Evolutionary conservation across 768 basidiomycete genomes (phyloP).

Genomic region (Mycena crocata): DNA sequence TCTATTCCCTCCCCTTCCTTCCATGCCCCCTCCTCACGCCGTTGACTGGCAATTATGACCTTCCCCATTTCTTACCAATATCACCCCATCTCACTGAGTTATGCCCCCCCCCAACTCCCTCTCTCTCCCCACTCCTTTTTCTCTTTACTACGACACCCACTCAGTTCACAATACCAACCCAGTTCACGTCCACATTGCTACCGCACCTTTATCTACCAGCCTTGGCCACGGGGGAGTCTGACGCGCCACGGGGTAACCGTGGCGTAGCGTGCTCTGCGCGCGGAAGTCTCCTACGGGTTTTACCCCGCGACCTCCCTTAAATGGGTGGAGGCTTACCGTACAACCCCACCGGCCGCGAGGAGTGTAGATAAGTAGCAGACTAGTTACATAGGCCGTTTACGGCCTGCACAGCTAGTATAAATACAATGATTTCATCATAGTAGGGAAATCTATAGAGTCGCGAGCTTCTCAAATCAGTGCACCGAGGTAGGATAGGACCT

Average conservation of each 20-base stretch:
- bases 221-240: constrained; percentile 3
- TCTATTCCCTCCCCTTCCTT: neutral
- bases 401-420: neutral
- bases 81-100: too few species aligned
- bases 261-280: neutral
- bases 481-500: too few species aligned
- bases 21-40: neutral
- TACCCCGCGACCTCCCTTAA: too few species aligned
- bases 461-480: too few species aligned
- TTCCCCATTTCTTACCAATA: neutral
- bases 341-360: too few species aligned
- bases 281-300: constrained; percentile 1
- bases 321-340: neutral
- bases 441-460: too few species aligned
- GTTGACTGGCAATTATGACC: neutral
- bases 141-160: too few species aligned
- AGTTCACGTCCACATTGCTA: neutral
- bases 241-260: constrained; percentile 1
- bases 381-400: neutral
- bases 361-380: neutral
- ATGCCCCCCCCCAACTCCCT: too few species aligned
- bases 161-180: too few species aligned
- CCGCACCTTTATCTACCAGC: neutral
- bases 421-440: neutral
- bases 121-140: too few species aligned